Percentiles rank a stretch among this genome's conserved stretches.
These are phyloP conservation scores for Pichia cactophila DNA, from an alignment of 1,139 yeast species.

Conservation along the genomic window DNA sequence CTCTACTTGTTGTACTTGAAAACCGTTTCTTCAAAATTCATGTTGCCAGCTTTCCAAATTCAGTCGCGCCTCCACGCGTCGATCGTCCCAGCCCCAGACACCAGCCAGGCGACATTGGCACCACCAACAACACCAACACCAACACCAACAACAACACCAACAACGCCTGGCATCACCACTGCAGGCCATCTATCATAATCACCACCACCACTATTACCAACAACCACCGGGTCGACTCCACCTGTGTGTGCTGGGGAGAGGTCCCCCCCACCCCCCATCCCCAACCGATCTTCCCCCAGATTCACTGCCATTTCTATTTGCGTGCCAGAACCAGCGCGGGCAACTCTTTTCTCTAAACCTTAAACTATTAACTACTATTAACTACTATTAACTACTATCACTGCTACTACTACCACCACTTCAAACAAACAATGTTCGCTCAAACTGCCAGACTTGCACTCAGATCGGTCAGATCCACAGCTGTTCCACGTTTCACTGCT, in stretches of 20 bases:
- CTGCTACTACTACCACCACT: not conserved
- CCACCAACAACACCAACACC: not conserved
- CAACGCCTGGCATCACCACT: not conserved
- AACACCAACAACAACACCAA: not conserved
- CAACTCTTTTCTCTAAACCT: no score
- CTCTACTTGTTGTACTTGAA: no score
- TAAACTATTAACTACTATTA: not conserved
- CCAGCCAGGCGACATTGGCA: no score
- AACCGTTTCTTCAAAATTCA: no score
- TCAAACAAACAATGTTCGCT: constrained; percentile 32
- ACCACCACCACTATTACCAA: no score
- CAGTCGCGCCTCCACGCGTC: no score
- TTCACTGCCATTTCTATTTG: not conserved
- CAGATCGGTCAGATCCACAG: constrained; percentile 4
- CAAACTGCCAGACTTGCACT: constrained; percentile 13
- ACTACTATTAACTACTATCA: not conserved
- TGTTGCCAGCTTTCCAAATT: no score
- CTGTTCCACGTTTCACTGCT: constrained; percentile 4
- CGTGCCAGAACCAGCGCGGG: not conserved
- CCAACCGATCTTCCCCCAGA: no score
- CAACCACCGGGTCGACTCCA: no score
- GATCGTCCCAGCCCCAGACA: no score
- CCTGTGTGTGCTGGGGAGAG: no score
- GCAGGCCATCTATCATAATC: not conserved
- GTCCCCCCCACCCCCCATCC: no score